phyloP scores from a whole-genome alignment of 2,329 filamentous ascomycete species.

The Colletotrichum higginsianum region DNA sequence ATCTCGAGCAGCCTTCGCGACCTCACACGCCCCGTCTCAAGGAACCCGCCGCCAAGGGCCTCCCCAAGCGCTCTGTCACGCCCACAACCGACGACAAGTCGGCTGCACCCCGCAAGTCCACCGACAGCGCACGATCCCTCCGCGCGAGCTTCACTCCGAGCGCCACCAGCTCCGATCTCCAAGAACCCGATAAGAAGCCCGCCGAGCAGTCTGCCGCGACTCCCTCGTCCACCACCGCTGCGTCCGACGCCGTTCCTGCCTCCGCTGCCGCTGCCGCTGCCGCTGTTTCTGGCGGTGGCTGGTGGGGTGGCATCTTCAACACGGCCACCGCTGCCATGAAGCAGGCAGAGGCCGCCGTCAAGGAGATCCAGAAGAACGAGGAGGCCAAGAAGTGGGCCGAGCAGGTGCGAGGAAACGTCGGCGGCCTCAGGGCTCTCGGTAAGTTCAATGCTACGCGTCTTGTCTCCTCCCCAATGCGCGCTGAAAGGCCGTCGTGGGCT shows the following conservation, averaged over 20 bases:
- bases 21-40: slow-evolving; percentile 86
- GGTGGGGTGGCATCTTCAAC: slow-evolving; percentile 90
- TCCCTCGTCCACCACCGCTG: slow-evolving; percentile 33
- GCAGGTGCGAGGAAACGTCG: slow-evolving; percentile 91
- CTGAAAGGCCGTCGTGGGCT: background rate
- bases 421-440: slow-evolving; percentile 83
- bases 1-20: slow-evolving; percentile 74
- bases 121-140: slow-evolving; percentile 80
- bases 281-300: slow-evolving; percentile 75
- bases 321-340: slow-evolving; percentile 90
- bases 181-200: slow-evolving; percentile 69
- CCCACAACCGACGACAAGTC: slow-evolving; percentile 77
- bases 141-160: slow-evolving; percentile 81
- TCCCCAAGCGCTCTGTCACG: slow-evolving; percentile 65
- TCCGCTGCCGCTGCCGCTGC: slow-evolving; percentile 46
- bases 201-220: slow-evolving; percentile 57
- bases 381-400: slow-evolving; percentile 97
- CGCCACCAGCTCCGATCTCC: slow-evolving; percentile 73
- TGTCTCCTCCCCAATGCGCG: background rate
- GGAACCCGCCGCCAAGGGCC: slow-evolving; percentile 62
- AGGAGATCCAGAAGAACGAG: slow-evolving; percentile 95
- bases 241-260: slow-evolving; percentile 67
- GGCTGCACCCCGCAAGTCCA: slow-evolving; percentile 75
- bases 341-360: slow-evolving; percentile 92
- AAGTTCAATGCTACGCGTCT: slow-evolving; percentile 50